Evolutionary conservation across 2,329 filamentous ascomycete genomes (phyloP).

Genomic region (Albophoma yamanashiensis): DNA sequence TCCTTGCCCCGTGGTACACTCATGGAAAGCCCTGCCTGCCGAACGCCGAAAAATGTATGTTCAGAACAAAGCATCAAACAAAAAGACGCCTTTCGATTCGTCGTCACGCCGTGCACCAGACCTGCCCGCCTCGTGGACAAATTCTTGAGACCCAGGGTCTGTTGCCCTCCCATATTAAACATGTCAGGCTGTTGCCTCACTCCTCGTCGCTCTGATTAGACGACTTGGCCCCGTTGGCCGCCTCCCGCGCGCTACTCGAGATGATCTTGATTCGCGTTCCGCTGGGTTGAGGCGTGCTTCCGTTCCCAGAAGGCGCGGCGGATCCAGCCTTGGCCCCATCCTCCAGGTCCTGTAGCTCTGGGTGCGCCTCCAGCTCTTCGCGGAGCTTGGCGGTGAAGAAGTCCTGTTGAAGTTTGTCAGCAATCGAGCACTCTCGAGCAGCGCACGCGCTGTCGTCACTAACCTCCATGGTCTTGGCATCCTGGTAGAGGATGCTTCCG

Average conservation of each 20-base stretch:
- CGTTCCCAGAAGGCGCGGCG: slow-evolving; percentile 42
- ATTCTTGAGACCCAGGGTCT: background rate
- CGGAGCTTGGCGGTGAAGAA: slow-evolving; percentile 44
- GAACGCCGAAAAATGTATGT: slow-evolving; percentile 13
- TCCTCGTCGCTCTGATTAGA: slow-evolving; percentile 44
- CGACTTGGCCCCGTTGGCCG: slow-evolving; percentile 25
- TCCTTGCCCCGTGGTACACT: slow-evolving; percentile 10
- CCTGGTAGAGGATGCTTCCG: slow-evolving; percentile 79
- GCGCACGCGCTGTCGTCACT: slow-evolving; percentile 17
- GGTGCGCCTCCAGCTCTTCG: slow-evolving; percentile 40
- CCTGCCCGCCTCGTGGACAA: background rate
- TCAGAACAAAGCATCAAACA: slow-evolving; percentile 8
- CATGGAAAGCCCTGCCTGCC: slow-evolving; percentile 6
- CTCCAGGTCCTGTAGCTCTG: slow-evolving; percentile 46
- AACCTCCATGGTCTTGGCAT: slow-evolving; percentile 90
- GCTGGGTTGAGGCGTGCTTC: slow-evolving; percentile 54
- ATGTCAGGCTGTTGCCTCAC: slow-evolving; percentile 11
- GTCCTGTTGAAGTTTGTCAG: slow-evolving; percentile 34
- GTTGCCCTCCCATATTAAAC: background rate
- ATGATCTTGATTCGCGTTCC: slow-evolving; percentile 62
- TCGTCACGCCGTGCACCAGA: background rate
- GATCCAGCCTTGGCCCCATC: slow-evolving; percentile 28
- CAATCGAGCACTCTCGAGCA: background rate
- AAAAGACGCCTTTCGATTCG: slow-evolving; percentile 1
- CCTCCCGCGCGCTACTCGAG: slow-evolving; percentile 25